phyloP scores from a whole-genome alignment of 305 asterid species.

The Lippia alba region DNA sequence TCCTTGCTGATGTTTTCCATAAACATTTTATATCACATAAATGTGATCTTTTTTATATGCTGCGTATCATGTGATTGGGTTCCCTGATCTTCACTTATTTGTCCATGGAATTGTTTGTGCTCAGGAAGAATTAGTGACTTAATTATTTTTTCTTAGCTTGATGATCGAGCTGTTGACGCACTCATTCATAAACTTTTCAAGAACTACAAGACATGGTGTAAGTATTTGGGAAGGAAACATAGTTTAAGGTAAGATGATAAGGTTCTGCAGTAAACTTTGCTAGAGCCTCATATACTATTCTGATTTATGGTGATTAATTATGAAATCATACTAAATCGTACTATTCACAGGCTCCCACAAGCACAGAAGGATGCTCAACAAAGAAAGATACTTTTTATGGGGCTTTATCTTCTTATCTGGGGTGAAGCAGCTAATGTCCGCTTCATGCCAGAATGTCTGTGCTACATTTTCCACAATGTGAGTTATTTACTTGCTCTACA shows the following conservation, averaged over 20 bases:
- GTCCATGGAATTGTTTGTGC: constrained; percentile 2
- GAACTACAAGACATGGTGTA: constrained; percentile 89
- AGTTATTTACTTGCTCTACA: constrained; percentile 43
- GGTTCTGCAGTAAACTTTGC: constrained; percentile 25
- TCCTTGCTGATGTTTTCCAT: constrained; percentile 6
- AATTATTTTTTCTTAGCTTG: constrained; percentile 55
- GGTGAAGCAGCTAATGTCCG: constrained; percentile 92
- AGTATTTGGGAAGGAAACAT: constrained; percentile 77
- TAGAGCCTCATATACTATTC: constrained; percentile 15
- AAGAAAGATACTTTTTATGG: constrained; percentile 80
- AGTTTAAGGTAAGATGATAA: constrained; percentile 68
- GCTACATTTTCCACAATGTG: constrained; percentile 91
- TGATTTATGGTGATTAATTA: constrained; percentile 11
- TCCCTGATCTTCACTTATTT: constrained; percentile 13
- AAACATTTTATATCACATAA: constrained; percentile 17
- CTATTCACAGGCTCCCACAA: constrained; percentile 69
- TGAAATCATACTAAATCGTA: constrained; percentile 17
- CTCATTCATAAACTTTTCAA: constrained; percentile 81
- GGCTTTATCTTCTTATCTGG: constrained; percentile 89
- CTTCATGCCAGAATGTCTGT: constrained; percentile 91
- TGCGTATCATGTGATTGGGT: constrained; percentile 13
- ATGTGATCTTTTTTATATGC: constrained; percentile 1
- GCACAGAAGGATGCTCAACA: constrained; percentile 72
- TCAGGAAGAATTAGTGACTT: constrained; percentile 18
- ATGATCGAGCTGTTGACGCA: constrained; percentile 84